These are phyloP conservation scores for Fistulifera solaris DNA, from an alignment of 108 stramenopile genomes.

Conservation along the genomic window DNA sequence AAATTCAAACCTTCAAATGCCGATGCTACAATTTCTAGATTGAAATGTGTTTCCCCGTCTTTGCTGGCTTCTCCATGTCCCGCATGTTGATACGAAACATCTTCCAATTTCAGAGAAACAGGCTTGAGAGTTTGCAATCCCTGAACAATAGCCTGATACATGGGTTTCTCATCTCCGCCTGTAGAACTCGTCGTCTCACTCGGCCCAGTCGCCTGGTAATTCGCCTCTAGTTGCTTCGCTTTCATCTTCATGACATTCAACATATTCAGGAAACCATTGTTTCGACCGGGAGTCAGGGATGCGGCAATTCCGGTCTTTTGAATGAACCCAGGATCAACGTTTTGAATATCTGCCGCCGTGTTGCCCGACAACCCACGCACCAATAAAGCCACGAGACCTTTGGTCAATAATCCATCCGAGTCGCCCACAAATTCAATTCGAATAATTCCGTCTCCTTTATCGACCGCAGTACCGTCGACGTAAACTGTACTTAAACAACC, in stretches of 20 bases:
- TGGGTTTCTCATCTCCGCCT: conserved; percentile 30
- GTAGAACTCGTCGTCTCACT: background rate
- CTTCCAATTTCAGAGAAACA: conserved; percentile 41
- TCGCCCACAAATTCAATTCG: conserved; percentile 82
- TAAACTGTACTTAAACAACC: conserved; percentile 88
- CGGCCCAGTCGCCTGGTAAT: background rate
- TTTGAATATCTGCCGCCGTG: conserved; percentile 61
- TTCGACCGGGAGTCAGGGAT: conserved; percentile 88
- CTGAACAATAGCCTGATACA: conserved; percentile 70
- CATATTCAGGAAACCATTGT: conserved; percentile 99
- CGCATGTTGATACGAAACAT: conserved; percentile 74
- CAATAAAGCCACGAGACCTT: conserved; percentile 89
- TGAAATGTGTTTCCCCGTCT: conserved; percentile 81
- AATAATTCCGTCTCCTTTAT: background rate
- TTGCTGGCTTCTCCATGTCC: conserved; percentile 65
- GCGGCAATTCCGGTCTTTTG: conserved; percentile 77
- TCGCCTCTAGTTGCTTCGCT: conserved; percentile 30
- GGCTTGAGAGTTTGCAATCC: conserved; percentile 70
- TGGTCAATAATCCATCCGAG: conserved; percentile 91
- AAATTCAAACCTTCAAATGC: conserved; percentile 85
- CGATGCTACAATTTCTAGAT: conserved; percentile 71
- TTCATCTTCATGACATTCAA: conserved; percentile 81
- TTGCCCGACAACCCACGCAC: conserved; percentile 65
- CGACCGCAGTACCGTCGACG: conserved; percentile 45
- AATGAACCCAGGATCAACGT: conserved; percentile 85